Evolutionary conservation across 257 asterid genomes (phyloP).

Genomic region (Ophiorrhiza pumila): DNA sequence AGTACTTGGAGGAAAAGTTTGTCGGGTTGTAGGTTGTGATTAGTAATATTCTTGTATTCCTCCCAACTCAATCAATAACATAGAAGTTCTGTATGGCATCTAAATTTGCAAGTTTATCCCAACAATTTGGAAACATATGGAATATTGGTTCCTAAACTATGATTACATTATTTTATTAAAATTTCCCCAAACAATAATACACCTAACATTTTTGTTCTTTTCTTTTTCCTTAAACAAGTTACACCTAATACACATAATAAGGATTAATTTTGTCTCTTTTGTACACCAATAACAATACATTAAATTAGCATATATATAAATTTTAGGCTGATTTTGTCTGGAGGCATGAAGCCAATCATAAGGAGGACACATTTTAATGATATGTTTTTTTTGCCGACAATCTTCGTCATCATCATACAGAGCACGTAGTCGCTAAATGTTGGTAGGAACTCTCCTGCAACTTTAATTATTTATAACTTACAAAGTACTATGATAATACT

Average conservation of each 20-base stretch:
- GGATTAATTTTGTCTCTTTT: background rate
- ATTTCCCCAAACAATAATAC: background rate
- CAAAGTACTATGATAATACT: no score
- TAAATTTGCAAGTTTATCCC: background rate
- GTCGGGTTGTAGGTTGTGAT: background rate
- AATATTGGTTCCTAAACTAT: background rate
- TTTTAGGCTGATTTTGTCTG: slow-evolving; percentile 6
- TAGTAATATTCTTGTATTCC: background rate
- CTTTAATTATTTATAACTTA: no score
- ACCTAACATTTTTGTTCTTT: background rate
- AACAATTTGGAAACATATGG: background rate
- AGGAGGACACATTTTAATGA: background rate
- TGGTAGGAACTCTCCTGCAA: background rate
- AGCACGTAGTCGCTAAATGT: background rate
- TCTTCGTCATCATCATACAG: background rate
- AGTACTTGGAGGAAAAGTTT: no score
- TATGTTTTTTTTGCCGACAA: background rate
- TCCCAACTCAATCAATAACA: background rate
- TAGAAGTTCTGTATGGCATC: background rate
- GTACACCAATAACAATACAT: background rate
- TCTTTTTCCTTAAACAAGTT: background rate
- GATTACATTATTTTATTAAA: background rate
- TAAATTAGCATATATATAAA: background rate
- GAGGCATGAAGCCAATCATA: slow-evolving; percentile 7
- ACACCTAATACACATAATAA: slow-evolving; percentile 1